Base-by-base conservation (phyloP, 2,329 filamentous ascomycete genomes). In the Exophiala calicioides region DNA sequence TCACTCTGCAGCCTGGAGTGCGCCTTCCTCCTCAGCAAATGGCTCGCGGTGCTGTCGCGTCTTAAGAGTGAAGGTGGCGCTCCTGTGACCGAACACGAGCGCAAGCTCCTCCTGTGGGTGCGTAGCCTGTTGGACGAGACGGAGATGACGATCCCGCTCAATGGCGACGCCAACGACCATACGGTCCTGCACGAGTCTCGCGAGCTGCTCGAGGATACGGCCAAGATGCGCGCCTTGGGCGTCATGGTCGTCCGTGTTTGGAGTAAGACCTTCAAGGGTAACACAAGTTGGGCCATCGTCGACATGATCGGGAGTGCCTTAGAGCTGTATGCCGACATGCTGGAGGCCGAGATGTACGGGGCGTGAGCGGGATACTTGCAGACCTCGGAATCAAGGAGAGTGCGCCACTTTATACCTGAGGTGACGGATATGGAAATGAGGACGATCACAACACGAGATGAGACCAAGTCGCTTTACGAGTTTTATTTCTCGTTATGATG, bases 1-100 rank as follows among this genome's bases (percentile, higher is more conserved):
- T 75, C 74, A 1, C 63, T 79, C 4, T 77, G 74, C 60, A 76
- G 72, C 48, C 60, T 79, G 12, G 75, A 78, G 54, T 79, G 76
- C 44, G 75, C 76, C 1, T 74, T 73, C 51, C 65, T 74, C 16
- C 59, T 74, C 4, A 72, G 68, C 47, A 67, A 71, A 38, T 74
- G 71, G 71, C 58, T 74, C 4, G 65, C 72, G 18, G 65, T 68
- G 4, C 71, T 74, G 16, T 70, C 71, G 8, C 53, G 63, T 12
- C 69, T 70, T 2, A 69, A 70, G 33, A 55, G 62, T 5, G 45
- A 57, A 10, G 51, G 53, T 24, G 69, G 71, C 34, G 69, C 73
- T 38, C 51, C 56, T 2, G 60, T 74, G 12, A 71, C 70, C 3
- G 71, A 73, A 20, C 71, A 74, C 48, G 71, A 74, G 57, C 61